A percentile compares a stretch with the other conserved stretches of the same genome.
These are phyloP conservation scores for Pelargonium cotyledonis DNA, from an alignment of 441 rosid species.

Conservation along the genomic window DNA sequence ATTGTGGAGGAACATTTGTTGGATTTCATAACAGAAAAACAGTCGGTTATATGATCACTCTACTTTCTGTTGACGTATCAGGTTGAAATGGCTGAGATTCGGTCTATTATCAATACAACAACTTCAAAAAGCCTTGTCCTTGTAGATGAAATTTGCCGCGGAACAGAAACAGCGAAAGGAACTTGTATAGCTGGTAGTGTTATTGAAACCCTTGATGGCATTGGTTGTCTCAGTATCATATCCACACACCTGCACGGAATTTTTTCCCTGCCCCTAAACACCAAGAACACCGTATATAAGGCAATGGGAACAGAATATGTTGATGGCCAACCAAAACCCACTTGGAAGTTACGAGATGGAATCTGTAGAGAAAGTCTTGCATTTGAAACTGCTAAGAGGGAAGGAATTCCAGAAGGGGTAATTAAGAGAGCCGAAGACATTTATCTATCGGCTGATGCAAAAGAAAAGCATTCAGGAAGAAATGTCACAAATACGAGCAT, in stretches of 20 bases:
- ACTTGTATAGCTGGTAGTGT: constrained; percentile 97
- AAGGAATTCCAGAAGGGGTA: constrained; percentile 68
- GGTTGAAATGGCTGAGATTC: constrained; percentile 98
- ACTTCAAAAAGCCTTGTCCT: constrained; percentile 90
- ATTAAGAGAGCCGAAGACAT: constrained; percentile 85
- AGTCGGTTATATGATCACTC: not conserved
- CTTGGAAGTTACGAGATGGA: constrained; percentile 88
- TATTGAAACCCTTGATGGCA: constrained; percentile 65
- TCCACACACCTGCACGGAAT: constrained; percentile 96
- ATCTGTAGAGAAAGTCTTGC: constrained; percentile 95
- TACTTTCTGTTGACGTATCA: constrained; percentile 20
- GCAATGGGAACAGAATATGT: constrained; percentile 82
- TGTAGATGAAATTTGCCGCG: constrained; percentile 93
- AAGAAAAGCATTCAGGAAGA: constrained; percentile 19
- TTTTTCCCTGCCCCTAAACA: constrained; percentile 66
- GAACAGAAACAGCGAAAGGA: constrained; percentile 95
- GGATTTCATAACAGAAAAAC: not conserved
- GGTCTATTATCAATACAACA: constrained; percentile 60
- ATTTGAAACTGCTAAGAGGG: constrained; percentile 93
- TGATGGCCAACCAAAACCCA: constrained; percentile 73
- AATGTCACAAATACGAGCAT: constrained; percentile 21
- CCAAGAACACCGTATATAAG: constrained; percentile 51
- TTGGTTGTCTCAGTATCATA: constrained; percentile 84
- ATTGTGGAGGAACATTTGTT: not conserved
- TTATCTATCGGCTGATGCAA: constrained; percentile 41